A percentile compares a stretch with the other conserved stretches of the same genome.
These are phyloP conservation scores for Epipyxis sp. DNA, from an alignment of 108 stramenopile species.

Conservation along the genomic window DNA sequence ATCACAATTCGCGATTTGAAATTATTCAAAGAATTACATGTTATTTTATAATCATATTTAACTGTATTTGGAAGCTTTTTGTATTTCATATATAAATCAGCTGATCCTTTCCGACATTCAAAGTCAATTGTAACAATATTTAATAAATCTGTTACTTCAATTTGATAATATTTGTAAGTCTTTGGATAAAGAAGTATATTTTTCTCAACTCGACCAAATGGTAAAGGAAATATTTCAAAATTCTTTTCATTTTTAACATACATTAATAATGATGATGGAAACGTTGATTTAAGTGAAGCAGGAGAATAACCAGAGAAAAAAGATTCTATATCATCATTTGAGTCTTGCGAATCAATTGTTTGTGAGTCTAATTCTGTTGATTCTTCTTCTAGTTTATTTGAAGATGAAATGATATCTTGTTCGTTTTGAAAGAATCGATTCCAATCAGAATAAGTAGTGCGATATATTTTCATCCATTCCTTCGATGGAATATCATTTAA, in stretches of 20 bases:
- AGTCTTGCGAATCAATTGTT: neutral
- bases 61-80: constrained; percentile 2
- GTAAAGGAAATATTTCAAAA: neutral
- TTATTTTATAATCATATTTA: neutral
- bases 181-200: neutral
- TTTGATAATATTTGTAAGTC: neutral
- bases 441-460: neutral
- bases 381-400: neutral
- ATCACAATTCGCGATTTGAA: neutral
- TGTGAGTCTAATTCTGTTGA: neutral
- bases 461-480: neutral
- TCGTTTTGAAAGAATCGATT: neutral
- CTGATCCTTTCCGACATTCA: neutral
- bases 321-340: neutral
- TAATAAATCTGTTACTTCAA: neutral
- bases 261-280: neutral
- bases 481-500: neutral
- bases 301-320: neutral
- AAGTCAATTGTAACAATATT: neutral
- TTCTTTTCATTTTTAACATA: neutral
- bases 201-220: neutral
- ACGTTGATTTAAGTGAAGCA: neutral
- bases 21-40: neutral
- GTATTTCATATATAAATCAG: neutral
- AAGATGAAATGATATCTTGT: neutral